Evolutionary conservation across 257 asterid genomes (phyloP).

Genomic region (Fraxinus quadrangulata): DNA sequence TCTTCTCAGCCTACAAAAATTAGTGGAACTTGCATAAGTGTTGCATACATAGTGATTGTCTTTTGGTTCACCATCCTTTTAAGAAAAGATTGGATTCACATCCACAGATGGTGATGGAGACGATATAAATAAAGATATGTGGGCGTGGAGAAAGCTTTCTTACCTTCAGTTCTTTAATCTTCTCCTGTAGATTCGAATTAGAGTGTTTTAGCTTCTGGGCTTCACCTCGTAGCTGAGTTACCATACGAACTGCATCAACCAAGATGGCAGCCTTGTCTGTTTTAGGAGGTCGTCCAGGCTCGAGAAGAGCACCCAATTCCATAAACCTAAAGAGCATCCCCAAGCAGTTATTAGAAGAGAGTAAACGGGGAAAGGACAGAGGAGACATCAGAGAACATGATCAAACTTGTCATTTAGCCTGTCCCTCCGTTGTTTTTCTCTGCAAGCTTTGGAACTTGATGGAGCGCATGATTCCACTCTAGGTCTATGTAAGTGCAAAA

Average conservation of each 20-base stretch:
- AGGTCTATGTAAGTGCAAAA: conserved; percentile 39
- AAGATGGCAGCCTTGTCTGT: conserved; percentile 86
- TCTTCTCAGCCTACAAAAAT: conserved; percentile 69
- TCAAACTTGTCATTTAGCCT: conserved; percentile 82
- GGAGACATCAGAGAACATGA: conserved; percentile 23
- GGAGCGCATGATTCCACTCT: conserved; percentile 66
- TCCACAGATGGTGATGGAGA: background rate
- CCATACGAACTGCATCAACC: conserved; percentile 86
- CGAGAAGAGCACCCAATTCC: conserved; percentile 84
- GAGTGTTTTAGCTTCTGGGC: conserved; percentile 87
- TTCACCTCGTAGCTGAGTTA: conserved; percentile 76
- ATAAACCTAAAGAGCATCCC: conserved; percentile 51
- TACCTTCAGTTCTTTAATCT: conserved; percentile 90
- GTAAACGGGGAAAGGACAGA: conserved; percentile 16
- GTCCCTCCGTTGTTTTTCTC: conserved; percentile 90
- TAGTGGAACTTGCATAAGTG: background rate
- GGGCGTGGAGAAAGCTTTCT: conserved; percentile 8
- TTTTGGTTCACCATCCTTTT: background rate
- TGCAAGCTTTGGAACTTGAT: conserved; percentile 87
- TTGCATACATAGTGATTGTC: background rate
- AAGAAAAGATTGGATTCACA: background rate
- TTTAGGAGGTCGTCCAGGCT: conserved; percentile 91
- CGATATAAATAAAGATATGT: background rate
- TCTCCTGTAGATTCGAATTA: conserved; percentile 68
- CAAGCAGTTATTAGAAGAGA: conserved; percentile 25